Conservation (phyloP, 768 basidiomycete species). For the Suillus fuscotomentosus region DNA sequence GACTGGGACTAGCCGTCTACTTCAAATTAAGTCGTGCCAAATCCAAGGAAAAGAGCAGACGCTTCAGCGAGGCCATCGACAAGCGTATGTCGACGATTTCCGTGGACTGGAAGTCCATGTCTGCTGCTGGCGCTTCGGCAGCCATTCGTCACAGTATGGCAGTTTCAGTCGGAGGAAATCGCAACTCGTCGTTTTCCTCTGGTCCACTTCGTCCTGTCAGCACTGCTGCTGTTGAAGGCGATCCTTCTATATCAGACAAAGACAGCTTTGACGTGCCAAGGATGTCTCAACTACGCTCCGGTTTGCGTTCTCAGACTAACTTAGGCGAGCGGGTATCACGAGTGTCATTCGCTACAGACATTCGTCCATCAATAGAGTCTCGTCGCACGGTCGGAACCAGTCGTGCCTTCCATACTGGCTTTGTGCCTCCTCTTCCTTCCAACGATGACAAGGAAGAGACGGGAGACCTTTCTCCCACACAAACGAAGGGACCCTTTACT, state of each 20-base stretch:
- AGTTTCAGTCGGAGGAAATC: conserved; percentile 32
- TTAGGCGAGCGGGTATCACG: conserved; percentile 53
- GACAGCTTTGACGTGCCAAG: conserved; percentile 37
- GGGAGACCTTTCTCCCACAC: conserved; percentile 41
- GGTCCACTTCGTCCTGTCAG: conserved; percentile 52
- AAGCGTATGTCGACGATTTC: conserved; percentile 84
- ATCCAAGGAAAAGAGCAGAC: conserved; percentile 49
- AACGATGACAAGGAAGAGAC: conserved; percentile 27
- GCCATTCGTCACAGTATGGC: conserved; percentile 74
- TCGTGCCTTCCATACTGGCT: conserved; percentile 40
- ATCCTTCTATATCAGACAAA: conserved; percentile 31
- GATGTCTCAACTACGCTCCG: conserved; percentile 50
- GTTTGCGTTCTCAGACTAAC: conserved; percentile 47
- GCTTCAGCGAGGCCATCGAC: conserved; percentile 68
- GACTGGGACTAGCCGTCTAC: conserved; percentile 42
- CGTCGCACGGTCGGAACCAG: conserved; percentile 39
- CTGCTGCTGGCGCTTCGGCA: conserved; percentile 65
- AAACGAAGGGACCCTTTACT: conserved; percentile 39
- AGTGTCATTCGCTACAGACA: conserved; percentile 69
- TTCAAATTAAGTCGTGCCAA: conserved; percentile 52
- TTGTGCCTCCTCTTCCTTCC: conserved; percentile 41
- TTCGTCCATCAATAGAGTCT: conserved; percentile 44
- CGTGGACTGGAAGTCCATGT: conserved; percentile 73
- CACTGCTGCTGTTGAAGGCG: conserved; percentile 43
- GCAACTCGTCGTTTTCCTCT: conserved; percentile 55